These are phyloP conservation scores for Coelastrella sp. DNA, from an alignment of 139 green algal species.

Conservation along the genomic window DNA sequence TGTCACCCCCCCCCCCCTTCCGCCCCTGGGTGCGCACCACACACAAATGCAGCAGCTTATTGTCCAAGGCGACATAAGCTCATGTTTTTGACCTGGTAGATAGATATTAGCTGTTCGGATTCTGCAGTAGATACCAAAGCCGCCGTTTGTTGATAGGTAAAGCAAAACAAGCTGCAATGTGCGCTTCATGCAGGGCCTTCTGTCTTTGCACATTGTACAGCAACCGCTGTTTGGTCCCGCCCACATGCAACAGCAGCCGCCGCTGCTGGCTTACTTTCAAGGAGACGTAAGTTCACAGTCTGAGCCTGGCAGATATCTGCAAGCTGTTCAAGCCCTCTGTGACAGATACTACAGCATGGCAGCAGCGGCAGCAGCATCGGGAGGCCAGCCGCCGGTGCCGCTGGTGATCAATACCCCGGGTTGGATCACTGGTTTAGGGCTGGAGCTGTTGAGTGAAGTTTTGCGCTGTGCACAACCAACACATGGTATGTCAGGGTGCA, in stretches of 20 bases:
- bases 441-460: slow-evolving; percentile 78
- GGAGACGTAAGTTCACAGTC: slow-evolving; percentile 78
- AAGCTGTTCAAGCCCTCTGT: slow-evolving; percentile 64
- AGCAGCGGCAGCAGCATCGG: slow-evolving; percentile 31
- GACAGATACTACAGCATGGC: slow-evolving; percentile 56
- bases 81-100: too few relatives aligned
- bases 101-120: too few relatives aligned
- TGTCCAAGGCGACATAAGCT: too few relatives aligned
- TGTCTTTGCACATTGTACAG: slow-evolving; percentile 78
- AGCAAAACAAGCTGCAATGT: too few relatives aligned
- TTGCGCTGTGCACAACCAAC: slow-evolving; percentile 54
- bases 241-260: slow-evolving; percentile 66
- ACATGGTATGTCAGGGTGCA: not conserved
- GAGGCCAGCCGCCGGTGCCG: slow-evolving; percentile 51
- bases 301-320: slow-evolving; percentile 77
- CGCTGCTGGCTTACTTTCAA: slow-evolving; percentile 57
- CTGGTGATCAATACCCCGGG: slow-evolving; percentile 91
- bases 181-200: slow-evolving; percentile 58
- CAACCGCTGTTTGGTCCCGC: slow-evolving; percentile 76
- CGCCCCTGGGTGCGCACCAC: not conserved
- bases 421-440: slow-evolving; percentile 88
- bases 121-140: not conserved
- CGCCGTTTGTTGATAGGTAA: not conserved
- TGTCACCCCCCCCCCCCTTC: not conserved
- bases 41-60: not conserved